Conservation (phyloP, 805 yeast genomes). For the Cephaloascus fragrans region DNA sequence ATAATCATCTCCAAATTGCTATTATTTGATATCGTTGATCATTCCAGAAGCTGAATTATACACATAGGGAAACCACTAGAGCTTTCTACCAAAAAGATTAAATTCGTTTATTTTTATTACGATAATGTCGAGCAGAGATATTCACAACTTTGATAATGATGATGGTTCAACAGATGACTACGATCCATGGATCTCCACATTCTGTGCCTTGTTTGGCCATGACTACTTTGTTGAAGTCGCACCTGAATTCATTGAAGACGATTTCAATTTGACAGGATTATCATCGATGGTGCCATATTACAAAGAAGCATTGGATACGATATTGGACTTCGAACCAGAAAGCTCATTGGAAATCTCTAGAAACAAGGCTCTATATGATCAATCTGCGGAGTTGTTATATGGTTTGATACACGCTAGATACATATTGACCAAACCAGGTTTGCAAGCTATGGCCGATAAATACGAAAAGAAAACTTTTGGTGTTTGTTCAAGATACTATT, state of each 20-base stretch:
- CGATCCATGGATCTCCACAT: constrained; percentile 77
- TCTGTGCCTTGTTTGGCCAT: constrained; percentile 71
- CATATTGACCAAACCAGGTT: constrained; percentile 81
- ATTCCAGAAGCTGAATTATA: too few relatives aligned
- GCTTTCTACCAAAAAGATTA: too few relatives aligned
- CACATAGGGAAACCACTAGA: too few relatives aligned
- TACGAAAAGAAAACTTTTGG: constrained; percentile 88
- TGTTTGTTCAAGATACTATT: constrained; percentile 78
- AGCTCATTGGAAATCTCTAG: constrained; percentile 47
- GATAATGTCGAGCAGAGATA: background rate
- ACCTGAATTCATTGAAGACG: constrained; percentile 91
- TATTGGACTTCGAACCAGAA: constrained; percentile 72
- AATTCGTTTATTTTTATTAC: too few relatives aligned
- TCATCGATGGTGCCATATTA: constrained; percentile 81
- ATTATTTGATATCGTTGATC: too few relatives aligned
- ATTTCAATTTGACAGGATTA: constrained; percentile 89
- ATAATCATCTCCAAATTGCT: too few relatives aligned
- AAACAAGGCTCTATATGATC: constrained; percentile 72
- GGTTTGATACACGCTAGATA: constrained; percentile 93
- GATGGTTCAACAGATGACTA: constrained; percentile 34
- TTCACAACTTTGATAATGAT: constrained; percentile 2
- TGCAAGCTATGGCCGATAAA: constrained; percentile 88
- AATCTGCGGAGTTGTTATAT: constrained; percentile 84
- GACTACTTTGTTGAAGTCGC: constrained; percentile 89
- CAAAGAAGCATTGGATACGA: constrained; percentile 83